Conservation (phyloP, 139 green algal species). For the Coelastrella sp. region DNA sequence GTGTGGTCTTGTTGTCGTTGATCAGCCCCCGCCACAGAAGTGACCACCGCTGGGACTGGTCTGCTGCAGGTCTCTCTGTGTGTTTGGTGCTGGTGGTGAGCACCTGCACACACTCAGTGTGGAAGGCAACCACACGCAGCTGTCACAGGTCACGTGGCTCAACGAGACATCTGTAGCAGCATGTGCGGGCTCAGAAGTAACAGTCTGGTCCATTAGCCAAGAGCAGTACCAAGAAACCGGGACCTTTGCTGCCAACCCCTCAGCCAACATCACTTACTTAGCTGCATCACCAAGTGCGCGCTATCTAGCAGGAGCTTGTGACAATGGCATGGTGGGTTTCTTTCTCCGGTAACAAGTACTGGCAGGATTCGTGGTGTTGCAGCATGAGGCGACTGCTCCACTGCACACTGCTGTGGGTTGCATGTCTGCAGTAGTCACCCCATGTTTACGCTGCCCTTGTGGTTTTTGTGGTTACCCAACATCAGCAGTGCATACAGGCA, state of each 20-base stretch:
- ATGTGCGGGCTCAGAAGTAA: constrained; percentile 45
- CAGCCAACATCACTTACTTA: constrained; percentile 27
- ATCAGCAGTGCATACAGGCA: no score
- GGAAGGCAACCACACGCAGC: constrained; percentile 1
- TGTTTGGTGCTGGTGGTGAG: constrained; percentile 61
- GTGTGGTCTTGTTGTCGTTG: no score
- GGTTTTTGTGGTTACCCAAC: no score
- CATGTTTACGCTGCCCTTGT: no score
- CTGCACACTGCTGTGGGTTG: no score
- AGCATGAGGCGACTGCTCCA: no score
- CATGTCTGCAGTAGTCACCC: no score
- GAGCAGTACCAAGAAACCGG: constrained; percentile 24
- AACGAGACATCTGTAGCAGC: constrained; percentile 46
- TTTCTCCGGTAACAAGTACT: no score
- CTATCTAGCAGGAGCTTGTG: constrained; percentile 57
- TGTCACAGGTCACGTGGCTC: constrained; percentile 55
- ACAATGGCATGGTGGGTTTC: constrained; percentile 55
- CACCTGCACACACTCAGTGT: constrained; percentile 60
- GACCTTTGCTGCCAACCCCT: constrained; percentile 66
- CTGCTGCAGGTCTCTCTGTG: constrained; percentile 55
- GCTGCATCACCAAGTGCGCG: constrained; percentile 33
- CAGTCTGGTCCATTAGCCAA: constrained; percentile 54
- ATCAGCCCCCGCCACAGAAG: no score
- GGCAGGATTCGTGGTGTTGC: not conserved
- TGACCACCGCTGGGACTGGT: no score